These are phyloP conservation scores for Lentinula guzmanii DNA, from an alignment of 768 basidiomycete genomes.

Conservation along the genomic window DNA sequence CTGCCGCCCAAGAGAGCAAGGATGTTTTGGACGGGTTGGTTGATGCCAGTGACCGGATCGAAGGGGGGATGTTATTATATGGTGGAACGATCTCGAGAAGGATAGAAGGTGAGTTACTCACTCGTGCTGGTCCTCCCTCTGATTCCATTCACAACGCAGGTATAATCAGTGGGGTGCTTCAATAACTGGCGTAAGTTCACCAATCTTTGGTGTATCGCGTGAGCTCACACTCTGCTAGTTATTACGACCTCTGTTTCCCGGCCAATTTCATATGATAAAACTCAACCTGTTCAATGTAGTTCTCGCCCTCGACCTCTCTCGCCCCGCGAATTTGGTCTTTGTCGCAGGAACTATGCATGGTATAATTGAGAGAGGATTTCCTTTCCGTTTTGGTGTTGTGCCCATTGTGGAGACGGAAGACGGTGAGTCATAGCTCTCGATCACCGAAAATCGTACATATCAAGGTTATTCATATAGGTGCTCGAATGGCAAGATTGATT, in stretches of 20 bases:
- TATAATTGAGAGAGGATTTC: conserved; percentile 68
- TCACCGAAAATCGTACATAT: neutral
- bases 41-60: conserved; percentile 82
- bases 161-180: conserved; percentile 50
- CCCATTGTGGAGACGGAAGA: conserved; percentile 56
- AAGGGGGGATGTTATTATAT: conserved; percentile 68
- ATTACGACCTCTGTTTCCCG: conserved; percentile 73
- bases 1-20: conserved; percentile 35
- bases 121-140: neutral
- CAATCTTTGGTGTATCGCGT: neutral
- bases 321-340: conserved; percentile 50
- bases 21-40: conserved; percentile 68
- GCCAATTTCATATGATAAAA: conserved; percentile 67
- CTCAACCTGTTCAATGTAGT: conserved; percentile 83
- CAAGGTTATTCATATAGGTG: conserved; percentile 29
- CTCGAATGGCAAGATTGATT: conserved; percentile 67
- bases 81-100: conserved; percentile 90
- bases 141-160: conserved; percentile 19
- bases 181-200: conserved; percentile 36
- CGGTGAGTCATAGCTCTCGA: conserved; percentile 18
- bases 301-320: conserved; percentile 75
- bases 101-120: conserved; percentile 53
- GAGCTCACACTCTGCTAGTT: conserved; percentile 37
- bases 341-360: conserved; percentile 57
- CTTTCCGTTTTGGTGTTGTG: conserved; percentile 83